Percentiles rank a stretch among this genome's conserved stretches.
Evolutionary conservation across 164 flowering plant species (phyloP).

Genomic region (Cinnamomum micranthum): DNA sequence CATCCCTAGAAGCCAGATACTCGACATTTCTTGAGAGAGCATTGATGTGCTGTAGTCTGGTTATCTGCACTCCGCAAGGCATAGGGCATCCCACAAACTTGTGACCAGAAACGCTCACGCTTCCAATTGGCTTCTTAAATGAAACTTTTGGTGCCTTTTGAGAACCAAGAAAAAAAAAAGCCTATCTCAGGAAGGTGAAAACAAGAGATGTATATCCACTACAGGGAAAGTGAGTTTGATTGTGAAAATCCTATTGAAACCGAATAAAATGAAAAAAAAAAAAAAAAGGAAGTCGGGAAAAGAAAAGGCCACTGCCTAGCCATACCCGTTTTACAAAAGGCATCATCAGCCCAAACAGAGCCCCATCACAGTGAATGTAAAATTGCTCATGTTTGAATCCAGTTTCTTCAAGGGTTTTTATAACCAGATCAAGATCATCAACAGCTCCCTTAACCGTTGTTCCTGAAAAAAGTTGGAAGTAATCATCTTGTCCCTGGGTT

Average conservation of each 20-base stretch:
- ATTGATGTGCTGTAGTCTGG: constrained; percentile 82
- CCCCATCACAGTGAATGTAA: constrained; percentile 96
- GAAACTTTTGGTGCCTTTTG: constrained; percentile 86
- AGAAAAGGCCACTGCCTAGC: not conserved
- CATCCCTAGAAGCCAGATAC: constrained; percentile 95
- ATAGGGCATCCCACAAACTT: constrained; percentile 96
- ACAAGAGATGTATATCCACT: not conserved
- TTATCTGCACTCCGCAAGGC: constrained; percentile 97
- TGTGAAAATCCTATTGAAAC: not conserved
- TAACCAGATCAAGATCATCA: constrained; percentile 93
- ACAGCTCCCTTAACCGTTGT: constrained; percentile 99
- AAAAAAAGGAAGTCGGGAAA: too few relatives aligned
- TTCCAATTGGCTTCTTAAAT: constrained; percentile 94
- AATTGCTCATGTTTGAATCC: constrained; percentile 75
- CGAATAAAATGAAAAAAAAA: too few relatives aligned
- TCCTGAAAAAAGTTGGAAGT: constrained; percentile 40
- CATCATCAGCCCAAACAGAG: constrained; percentile 96
- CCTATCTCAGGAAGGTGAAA: not conserved
- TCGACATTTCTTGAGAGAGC: constrained; percentile 86
- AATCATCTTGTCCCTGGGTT: not conserved
- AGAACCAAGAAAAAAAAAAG: constrained; percentile 4
- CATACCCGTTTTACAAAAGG: constrained; percentile 90
- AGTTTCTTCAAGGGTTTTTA: constrained; percentile 73
- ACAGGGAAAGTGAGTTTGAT: not conserved
- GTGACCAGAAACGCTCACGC: constrained; percentile 97